Conservation (phyloP, 2,329 filamentous ascomycete species). For the Calonectria hongkongensis region DNA sequence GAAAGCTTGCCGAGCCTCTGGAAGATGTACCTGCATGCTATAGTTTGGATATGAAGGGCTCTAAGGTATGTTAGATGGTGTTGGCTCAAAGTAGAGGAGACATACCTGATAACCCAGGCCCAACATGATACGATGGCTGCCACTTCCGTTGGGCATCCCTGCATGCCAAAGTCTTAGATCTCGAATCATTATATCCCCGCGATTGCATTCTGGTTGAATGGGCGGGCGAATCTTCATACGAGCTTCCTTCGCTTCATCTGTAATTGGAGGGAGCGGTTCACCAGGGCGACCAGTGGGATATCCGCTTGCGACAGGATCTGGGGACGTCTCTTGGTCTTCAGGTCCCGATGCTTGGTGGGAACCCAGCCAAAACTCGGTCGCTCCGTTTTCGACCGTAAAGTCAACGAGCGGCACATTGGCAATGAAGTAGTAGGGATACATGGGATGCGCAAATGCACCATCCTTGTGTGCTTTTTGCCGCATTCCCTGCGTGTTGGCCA, state of each 20-base stretch:
- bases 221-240: not conserved
- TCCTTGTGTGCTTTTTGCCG: not conserved
- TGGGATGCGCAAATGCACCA: not conserved
- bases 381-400: not conserved
- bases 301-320: constrained; percentile 1
- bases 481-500: not conserved
- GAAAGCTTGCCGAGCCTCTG: not conserved
- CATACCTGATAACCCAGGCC: not conserved
- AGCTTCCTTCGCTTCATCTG: not conserved
- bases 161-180: not conserved
- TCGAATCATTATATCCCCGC: not conserved
- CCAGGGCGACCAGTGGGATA: not conserved
- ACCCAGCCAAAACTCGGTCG: not conserved
- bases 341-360: not conserved
- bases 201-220: constrained; percentile 1
- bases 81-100: not conserved
- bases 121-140: not conserved
- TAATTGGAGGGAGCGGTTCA: constrained; percentile 1
- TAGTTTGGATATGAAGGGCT: not conserved
- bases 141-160: not conserved
- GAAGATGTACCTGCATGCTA: not conserved
- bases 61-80: not conserved
- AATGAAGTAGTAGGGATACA: not conserved
- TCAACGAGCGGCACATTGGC: not conserved
- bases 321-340: not conserved